A percentile compares a stretch with the other conserved stretches of the same genome.
Evolutionary conservation across 2,329 filamentous ascomycete genomes (phyloP).

Genomic region (Hypoxylon sp.): DNA sequence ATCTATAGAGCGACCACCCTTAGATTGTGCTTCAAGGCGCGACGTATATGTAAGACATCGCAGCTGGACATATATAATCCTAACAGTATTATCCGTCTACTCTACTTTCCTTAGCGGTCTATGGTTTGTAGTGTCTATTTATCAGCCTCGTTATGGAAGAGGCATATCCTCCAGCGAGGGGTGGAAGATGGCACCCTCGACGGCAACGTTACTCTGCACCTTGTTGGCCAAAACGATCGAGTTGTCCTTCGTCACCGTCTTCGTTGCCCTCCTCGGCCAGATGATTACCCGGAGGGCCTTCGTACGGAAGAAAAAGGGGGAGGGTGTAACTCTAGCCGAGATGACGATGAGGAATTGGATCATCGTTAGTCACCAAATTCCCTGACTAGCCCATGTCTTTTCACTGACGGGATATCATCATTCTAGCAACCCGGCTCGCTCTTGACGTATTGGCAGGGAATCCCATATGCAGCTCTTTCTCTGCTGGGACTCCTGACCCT

Average conservation of each 20-base stretch:
- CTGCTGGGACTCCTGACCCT: constrained; percentile 71
- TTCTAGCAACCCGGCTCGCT: constrained; percentile 71
- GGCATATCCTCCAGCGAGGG: constrained; percentile 61
- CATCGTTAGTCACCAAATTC: constrained; percentile 49
- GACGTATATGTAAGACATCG: constrained; percentile 42
- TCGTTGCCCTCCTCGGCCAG: constrained; percentile 78
- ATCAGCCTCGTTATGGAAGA: constrained; percentile 68
- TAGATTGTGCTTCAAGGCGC: constrained; percentile 41
- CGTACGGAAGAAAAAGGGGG: constrained; percentile 64
- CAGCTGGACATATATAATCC: constrained; percentile 59
- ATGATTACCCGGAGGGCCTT: constrained; percentile 75
- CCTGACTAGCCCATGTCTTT: not conserved
- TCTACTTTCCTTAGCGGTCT: constrained; percentile 70
- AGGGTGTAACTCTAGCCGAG: constrained; percentile 76
- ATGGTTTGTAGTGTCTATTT: constrained; percentile 70
- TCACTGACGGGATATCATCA: not conserved
- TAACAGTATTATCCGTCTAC: constrained; percentile 63
- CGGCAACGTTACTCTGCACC: constrained; percentile 72
- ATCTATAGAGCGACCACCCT: constrained; percentile 37
- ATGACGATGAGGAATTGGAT: constrained; percentile 81
- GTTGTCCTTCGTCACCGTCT: constrained; percentile 78
- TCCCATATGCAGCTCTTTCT: constrained; percentile 69
- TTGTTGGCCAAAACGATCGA: constrained; percentile 80
- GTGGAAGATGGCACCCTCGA: constrained; percentile 62
- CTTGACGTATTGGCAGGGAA: constrained; percentile 71